Evolutionary conservation across 2,329 filamentous ascomycete species (phyloP), one percentile per base, ranked within the genome.

Genomic region (Pleoardoris graminearum): DNA sequence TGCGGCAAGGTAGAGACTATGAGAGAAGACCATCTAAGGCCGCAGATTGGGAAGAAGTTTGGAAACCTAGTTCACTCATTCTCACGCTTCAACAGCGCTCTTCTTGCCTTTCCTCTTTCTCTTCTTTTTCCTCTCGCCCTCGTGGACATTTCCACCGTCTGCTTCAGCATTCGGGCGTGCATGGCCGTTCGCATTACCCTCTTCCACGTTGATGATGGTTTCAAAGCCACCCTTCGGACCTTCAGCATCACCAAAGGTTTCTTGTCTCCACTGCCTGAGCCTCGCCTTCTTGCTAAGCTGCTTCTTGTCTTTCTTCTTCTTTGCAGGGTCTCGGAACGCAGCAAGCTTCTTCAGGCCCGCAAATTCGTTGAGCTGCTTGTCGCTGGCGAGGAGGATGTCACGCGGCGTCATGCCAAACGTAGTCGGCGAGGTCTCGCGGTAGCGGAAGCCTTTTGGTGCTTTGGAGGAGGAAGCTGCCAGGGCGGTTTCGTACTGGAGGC

Each of bases 291-390:
- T 99, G 59, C 90, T 89, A 25, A 97, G 81, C 64, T 84, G 83
- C 80, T 96, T 96, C 77, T 86, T 85, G 69, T 99, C 94, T 66
- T 87, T 89, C 61, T 83, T 82, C 81, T 97, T 97, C 82, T 95
- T 94, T 65, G 92, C 89, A 3, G 81, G 79, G 70, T 97, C 92
- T 51, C 94, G 84, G 79, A 94, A 99, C 4, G 89, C 81, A 4
- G 93, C 92, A 54, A 97, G 83, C 77, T 97, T 97, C 82, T 99
- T 99, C 67, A 99, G 79, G 6, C 94, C 93, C 4, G 88, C 93
- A 68, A 88, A 99, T 60, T 92, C 82, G 74, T 99, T 99, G 59
- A 99, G 84, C 48, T 87, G 85, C 41, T 85, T 79, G 76, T 99
- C 94, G 38, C 88, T 88, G 0, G 92, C 90, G 60, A 96, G 91